Evolutionary conservation across 495 filamentous ascomycete genomes (phyloP), one percentile per base, ranked within the genome.

Genomic region (Entonaema liquescens): DNA sequence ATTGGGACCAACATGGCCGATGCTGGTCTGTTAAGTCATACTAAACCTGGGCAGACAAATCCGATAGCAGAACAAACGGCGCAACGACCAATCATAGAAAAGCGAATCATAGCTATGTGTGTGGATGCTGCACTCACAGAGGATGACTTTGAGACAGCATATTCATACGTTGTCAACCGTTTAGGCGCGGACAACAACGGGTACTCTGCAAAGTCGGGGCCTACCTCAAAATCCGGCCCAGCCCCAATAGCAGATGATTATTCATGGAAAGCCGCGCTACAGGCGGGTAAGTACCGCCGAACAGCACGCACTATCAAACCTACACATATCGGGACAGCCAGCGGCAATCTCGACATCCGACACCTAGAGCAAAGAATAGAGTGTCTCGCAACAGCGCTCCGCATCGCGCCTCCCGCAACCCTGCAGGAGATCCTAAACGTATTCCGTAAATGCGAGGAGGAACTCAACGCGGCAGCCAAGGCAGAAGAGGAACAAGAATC

Each of bases 121-220:
- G 91, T 98, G 47, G 90, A 95, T 71, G 90, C 94, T 5, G 93
- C 95, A 29, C 86, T 98, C 1, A 81, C 84, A 5, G 92, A 94
- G 76, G 88, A 95, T 72, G 95, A 99, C 74, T 98, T 98, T 70
- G 95, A 97, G 69, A 98, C 96, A 0, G 96, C 96, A 23, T 98
- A 98, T 80, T 97, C 93, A 12, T 97, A 95, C 80, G 91, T 97
- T 35, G 87, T 96, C 65, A 97, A 87, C 71, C 84, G 87, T 9
- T 77, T 91, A 13, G 70, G 78, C 28, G 40, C 68, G 21, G 49
- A 68, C 25, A 52, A n/a, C 33, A 59, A 25, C 70, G 77, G 38
- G 76, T 57, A 62, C n/a, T 60, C 65, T 35, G 29, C 15, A 36
- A 57, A 69, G 12, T 60, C 59, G 15, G 60, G 55, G 15, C 15